A percentile compares a stretch with the other conserved stretches of the same genome.
These are phyloP conservation scores for Trypanosoma melophagium DNA, from an alignment of 208 protist species.

Conservation along the genomic window DNA sequence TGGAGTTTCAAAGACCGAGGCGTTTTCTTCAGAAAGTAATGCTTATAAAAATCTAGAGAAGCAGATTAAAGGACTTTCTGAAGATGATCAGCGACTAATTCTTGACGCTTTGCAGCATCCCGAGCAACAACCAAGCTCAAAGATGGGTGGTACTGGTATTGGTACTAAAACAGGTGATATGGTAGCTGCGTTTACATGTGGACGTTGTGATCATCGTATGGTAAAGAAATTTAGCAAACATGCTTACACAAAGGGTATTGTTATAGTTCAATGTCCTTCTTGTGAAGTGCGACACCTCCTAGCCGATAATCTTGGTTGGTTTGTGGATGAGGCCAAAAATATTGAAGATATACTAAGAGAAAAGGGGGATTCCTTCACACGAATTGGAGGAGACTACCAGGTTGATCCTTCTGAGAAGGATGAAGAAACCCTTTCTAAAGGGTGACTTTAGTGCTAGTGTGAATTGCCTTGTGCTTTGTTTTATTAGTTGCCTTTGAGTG, in stretches of 20 bases:
- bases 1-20: conserved; percentile 2
- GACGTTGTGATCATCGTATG: conserved; percentile 80
- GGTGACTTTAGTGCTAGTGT: too few species aligned
- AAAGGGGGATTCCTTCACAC: conserved; percentile 70
- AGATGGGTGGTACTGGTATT: conserved; percentile 81
- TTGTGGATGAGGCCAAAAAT: conserved; percentile 69
- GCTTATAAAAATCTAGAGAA: conserved; percentile 28
- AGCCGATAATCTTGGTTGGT: conserved; percentile 92
- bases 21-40: conserved; percentile 3
- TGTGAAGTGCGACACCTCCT: conserved; percentile 87
- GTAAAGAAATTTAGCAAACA: conserved; percentile 92
- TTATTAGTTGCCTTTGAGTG: too few species aligned
- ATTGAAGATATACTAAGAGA: conserved; percentile 84
- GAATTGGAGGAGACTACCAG: conserved; percentile 67
- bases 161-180: conserved; percentile 78
- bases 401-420: conserved; percentile 22
- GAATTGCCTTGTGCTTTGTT: too few species aligned
- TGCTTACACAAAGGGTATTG: conserved; percentile 91
- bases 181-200: conserved; percentile 89
- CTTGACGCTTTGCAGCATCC: conserved; percentile 49
- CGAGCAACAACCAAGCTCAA: conserved; percentile 46
- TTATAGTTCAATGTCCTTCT: conserved; percentile 88
- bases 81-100: conserved; percentile 66
- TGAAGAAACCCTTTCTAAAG: not conserved
- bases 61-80: conserved; percentile 47